Base-by-base conservation (phyloP, 192 early-diverging fungal species). In the Coemansia sp. region DNA sequence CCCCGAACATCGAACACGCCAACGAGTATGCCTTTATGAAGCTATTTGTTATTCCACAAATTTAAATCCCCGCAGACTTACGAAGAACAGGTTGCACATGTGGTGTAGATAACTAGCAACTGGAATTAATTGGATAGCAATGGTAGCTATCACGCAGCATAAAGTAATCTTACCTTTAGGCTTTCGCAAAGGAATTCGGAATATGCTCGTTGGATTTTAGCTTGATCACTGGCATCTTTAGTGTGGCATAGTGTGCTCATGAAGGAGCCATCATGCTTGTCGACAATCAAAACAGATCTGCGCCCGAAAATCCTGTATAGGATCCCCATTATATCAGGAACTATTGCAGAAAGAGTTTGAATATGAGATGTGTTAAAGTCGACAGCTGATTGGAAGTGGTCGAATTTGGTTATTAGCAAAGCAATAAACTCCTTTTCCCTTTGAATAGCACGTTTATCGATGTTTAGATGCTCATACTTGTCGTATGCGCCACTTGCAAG, bases 1-100 rank as follows among this genome's bases (percentile, higher is more conserved):
- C 13, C 13, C 0, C 25, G 26, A 29, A 57, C 20, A 28, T 64
- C 53, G 31, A 64, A 64, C 1, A 64, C 63, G 13, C 63, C 63
- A 18, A 45, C 29, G 7, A 57, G 29, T 1, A 64, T 34, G 20
- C 52, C 63, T n/a, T 53, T 39, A 15, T 43, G 31, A 2, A 64
- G 40, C 31, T 57, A 57, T 0, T n/a, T 8, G 52, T 51, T 62
- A n/a, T 43, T 43, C 63, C 57, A 64, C 23, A 25, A 6, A 42
- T 4, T 7, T 7, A 42, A 42, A 13, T 9, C 2, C 2, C 2
- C 15, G 39, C 12, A 42, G 12, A 42, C 6, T 42, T 15, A 9
- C 4, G 2, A 42, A 42, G 15, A 13, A 42, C 6, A 42, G 15
- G 2, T 13, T 15, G 34, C 39, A 42, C 7, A 4, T 13, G 15